phyloP scores from a whole-genome alignment of 331 rosid species.

The Malus hybrid region DNA sequence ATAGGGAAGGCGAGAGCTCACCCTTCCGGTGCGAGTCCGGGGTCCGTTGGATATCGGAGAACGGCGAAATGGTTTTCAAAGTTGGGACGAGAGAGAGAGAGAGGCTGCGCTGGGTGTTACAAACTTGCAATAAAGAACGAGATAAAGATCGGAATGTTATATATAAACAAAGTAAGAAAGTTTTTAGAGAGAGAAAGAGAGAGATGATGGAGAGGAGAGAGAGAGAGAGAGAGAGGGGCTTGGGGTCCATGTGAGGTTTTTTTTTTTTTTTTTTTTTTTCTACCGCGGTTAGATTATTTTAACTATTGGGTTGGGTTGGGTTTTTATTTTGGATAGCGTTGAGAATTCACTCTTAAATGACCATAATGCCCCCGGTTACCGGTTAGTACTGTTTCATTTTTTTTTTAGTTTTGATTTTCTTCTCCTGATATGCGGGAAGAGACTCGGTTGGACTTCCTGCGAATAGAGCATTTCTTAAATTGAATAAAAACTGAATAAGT shows the following conservation, averaged over 20 bases:
- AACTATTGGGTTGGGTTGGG: neutral
- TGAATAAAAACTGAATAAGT: too few relatives aligned
- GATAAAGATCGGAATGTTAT: neutral
- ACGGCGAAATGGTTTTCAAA: conserved; percentile 5
- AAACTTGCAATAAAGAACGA: neutral
- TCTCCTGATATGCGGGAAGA: too few relatives aligned
- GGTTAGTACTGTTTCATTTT: neutral
- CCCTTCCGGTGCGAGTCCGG: conserved; percentile 13
- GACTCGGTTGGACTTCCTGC: too few relatives aligned
- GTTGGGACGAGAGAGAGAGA: neutral
- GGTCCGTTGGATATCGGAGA: neutral
- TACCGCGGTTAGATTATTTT: neutral
- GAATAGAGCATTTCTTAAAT: too few relatives aligned
- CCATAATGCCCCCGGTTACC: neutral
- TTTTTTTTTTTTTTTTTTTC: neutral
- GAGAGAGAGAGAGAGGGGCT: too few relatives aligned
- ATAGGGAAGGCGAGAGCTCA: neutral
- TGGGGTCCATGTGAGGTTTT: too few relatives aligned
- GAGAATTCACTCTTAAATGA: neutral
- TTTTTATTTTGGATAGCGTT: neutral
- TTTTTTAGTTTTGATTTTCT: neutral
- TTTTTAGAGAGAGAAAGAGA: neutral
- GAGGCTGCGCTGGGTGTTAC: conserved; percentile 5
- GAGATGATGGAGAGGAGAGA: too few relatives aligned
- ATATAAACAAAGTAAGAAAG: neutral